Conservation (phyloP, 106 monocot genomes). For the Acanthochlamys bracteata region DNA sequence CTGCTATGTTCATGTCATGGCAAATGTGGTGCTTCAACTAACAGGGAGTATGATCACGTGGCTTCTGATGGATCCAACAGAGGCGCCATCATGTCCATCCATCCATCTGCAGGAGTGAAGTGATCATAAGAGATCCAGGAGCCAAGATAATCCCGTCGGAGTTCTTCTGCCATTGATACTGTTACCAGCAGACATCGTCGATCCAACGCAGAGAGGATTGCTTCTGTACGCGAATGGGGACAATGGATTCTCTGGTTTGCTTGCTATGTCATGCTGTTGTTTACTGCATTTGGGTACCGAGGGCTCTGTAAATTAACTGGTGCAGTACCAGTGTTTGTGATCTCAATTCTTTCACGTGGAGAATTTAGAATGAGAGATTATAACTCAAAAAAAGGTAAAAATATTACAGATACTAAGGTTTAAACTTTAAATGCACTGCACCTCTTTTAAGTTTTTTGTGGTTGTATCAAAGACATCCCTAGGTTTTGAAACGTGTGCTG, state of each 20-base stretch:
- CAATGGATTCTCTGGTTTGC: constrained; percentile 1
- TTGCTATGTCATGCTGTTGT: neutral
- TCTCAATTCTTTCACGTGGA: neutral
- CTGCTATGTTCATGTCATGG: neutral
- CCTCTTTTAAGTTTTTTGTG: too few species aligned
- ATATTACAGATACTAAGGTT: too few species aligned
- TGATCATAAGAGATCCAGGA: constrained; percentile 57
- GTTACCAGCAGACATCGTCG: neutral
- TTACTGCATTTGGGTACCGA: neutral
- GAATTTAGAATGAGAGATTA: neutral
- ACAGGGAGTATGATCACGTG: neutral
- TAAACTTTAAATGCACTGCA: too few species aligned
- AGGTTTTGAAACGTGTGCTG: too few species aligned
- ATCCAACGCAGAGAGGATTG: neutral
- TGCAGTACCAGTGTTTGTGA: too few species aligned
- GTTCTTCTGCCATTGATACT: neutral
- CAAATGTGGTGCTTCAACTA: neutral
- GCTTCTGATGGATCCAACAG: constrained; percentile 17
- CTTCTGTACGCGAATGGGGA: neutral
- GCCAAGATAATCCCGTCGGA: constrained; percentile 3
- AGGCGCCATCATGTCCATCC: constrained; percentile 25
- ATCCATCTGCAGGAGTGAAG: constrained; percentile 15
- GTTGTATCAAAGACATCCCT: too few species aligned
- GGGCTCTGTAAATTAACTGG: neutral
- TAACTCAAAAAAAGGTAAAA: neutral